Percentiles rank a stretch among this genome's conserved stretches.
phyloP scores from a whole-genome alignment of 1,284 basidiomycete genomes.

The Rhodotorula sp. region DNA sequence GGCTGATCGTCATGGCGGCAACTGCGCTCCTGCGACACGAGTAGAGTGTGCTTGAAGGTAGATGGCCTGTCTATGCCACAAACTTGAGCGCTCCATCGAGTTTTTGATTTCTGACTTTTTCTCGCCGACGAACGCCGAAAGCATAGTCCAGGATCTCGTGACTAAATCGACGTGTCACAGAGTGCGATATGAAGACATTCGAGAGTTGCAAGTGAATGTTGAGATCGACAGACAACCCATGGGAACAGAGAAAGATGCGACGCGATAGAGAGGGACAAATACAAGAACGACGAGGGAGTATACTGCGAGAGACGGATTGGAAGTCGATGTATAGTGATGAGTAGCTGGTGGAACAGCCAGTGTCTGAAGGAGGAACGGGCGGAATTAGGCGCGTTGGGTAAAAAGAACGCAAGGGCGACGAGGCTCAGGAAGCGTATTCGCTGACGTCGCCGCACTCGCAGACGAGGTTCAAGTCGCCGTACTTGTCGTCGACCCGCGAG shows the following conservation, averaged over 20 bases:
- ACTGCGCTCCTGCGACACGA: too few relatives aligned
- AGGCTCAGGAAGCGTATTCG: slow-evolving; percentile 54
- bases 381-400: too few relatives aligned
- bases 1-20: slow-evolving; percentile 73
- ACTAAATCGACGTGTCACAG: too few relatives aligned
- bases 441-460: slow-evolving; percentile 89
- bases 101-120: too few relatives aligned
- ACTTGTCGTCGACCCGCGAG: slow-evolving; percentile 85
- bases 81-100: too few relatives aligned
- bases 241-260: not conserved
- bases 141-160: too few relatives aligned
- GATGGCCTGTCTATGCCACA: too few relatives aligned
- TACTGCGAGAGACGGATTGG: not conserved
- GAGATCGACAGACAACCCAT: slow-evolving; percentile 2
- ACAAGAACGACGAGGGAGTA: not conserved
- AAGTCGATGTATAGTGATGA: not conserved
- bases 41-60: too few relatives aligned
- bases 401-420: not conserved
- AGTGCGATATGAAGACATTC: not conserved
- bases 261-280: too few relatives aligned
- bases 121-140: too few relatives aligned
- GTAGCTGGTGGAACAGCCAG: not conserved
- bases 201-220: slow-evolving; percentile 8
- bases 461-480: slow-evolving; percentile 67
- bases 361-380: not conserved